These are phyloP conservation scores for Annona cherimola DNA, from an alignment of 164 flowering plant genomes.

Conservation along the genomic window DNA sequence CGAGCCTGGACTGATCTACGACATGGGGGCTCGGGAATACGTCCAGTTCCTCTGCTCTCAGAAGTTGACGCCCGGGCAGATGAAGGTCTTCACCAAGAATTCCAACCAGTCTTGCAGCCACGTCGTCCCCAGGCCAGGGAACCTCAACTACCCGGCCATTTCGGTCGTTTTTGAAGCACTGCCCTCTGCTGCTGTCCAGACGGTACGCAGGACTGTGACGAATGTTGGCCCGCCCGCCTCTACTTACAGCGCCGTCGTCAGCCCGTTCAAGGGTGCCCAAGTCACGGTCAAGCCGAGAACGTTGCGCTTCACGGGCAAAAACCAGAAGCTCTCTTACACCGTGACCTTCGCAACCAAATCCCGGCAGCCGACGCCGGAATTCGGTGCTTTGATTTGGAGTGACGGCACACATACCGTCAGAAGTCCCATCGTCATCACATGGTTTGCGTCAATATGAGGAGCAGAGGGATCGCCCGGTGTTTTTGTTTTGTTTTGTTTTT, in stretches of 20 bases:
- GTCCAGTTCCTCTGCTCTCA: slow-evolving; percentile 30
- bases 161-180: slow-evolving; percentile 21
- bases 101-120: slow-evolving; percentile 26
- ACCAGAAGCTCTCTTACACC: slow-evolving; percentile 26
- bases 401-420: slow-evolving; percentile 29
- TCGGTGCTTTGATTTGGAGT: slow-evolving; percentile 30
- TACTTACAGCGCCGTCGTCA: slow-evolving; percentile 15
- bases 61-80: slow-evolving; percentile 20
- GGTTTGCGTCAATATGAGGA: slow-evolving; percentile 15
- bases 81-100: slow-evolving; percentile 23
- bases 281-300: slow-evolving; percentile 18
- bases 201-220: slow-evolving; percentile 30
- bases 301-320: slow-evolving; percentile 21
- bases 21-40: slow-evolving; percentile 23
- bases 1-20: slow-evolving; percentile 34
- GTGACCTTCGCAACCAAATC: slow-evolving; percentile 26
- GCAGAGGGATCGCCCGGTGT: slow-evolving; percentile 1
- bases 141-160: slow-evolving; percentile 32
- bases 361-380: slow-evolving; percentile 13
- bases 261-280: slow-evolving; percentile 21
- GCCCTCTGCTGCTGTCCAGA: slow-evolving; percentile 12
- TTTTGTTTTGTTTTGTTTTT: too few relatives aligned
- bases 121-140: slow-evolving; percentile 15
- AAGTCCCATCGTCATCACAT: slow-evolving; percentile 27
- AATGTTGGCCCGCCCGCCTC: slow-evolving; percentile 32